Evolutionary conservation across 2,329 filamentous ascomycete genomes (phyloP), one percentile per base, ranked within the genome.

Genomic region (Nemania diffusa): DNA sequence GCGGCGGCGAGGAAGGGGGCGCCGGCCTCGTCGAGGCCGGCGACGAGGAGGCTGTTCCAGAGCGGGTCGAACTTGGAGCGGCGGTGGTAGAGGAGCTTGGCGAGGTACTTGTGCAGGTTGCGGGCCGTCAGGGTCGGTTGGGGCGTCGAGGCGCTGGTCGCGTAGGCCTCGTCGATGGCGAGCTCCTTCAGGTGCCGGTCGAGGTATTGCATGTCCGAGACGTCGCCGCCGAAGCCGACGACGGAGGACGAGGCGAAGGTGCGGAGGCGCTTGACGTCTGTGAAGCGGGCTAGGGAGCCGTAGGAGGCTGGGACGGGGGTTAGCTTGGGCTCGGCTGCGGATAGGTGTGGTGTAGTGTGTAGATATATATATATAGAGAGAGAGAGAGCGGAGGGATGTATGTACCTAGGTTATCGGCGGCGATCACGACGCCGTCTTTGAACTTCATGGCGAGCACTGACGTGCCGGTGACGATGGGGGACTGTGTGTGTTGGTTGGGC

Each of bases 151-250:
- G 11, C 37, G 11, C 42, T 52, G 51, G 26, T 40, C 13, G 62
- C 87, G 85, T 99, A 98, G 78, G 93, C 91, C 85, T 98, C 94
- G 79, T 91, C 87, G 80, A 97, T 93, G 79, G 92, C 90, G 75
- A 98, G 91, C 70, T 92, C 91, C 77, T 88, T 91, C 74, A 99
- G 91, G 77, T 97, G 89, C 74, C 96, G 91, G 87, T 97, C 92
- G 73, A 99, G 90, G 85, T 97, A 97, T 85, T 99, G 96, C 96
- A 99, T 98, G 85, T 99, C 96, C 72, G 93, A 97, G 75, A 99
- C 91, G 84, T 99, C 96, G 80, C 96, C 96, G 80, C 94, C 93
- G 83, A 98, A 97, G 76, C 96, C 96, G 77, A 99, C 87, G 68
- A 98, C 88, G 32, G 93, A 90, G 72, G 90, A 89, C 72, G 90